phyloP scores from a whole-genome alignment of 2,329 filamentous ascomycete genomes.

The Aspergillus awamori region DNA sequence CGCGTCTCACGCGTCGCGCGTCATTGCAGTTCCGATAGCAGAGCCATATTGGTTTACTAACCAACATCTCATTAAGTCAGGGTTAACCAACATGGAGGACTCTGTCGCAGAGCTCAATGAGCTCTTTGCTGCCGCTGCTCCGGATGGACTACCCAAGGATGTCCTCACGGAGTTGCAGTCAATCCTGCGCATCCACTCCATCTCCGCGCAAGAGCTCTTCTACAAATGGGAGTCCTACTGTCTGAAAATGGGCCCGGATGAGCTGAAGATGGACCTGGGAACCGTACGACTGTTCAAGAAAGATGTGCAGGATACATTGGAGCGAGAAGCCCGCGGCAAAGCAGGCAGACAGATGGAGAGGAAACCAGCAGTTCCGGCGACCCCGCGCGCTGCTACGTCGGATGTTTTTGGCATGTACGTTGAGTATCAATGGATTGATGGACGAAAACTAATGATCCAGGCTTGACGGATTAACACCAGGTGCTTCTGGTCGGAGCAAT shows the following conservation, averaged over 20 bases:
- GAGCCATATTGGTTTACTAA: neutral
- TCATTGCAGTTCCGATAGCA: neutral
- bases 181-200: constrained; percentile 79
- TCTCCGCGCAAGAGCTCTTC: constrained; percentile 83
- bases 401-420: constrained; percentile 83
- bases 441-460: constrained; percentile 36
- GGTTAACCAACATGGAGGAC: constrained; percentile 50
- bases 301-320: constrained; percentile 79
- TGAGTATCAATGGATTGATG: neutral
- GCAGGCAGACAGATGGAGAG: constrained; percentile 63
- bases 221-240: constrained; percentile 99
- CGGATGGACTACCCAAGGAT: constrained; percentile 69
- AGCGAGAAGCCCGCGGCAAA: constrained; percentile 72
- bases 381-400: constrained; percentile 63
- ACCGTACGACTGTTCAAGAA: constrained; percentile 80
- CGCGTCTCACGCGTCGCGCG: neutral
- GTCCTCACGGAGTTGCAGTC: constrained; percentile 80
- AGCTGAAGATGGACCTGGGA: constrained; percentile 70
- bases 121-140: constrained; percentile 60
- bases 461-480: constrained; percentile 64
- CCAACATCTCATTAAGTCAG: neutral
- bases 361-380: constrained; percentile 57
- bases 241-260: constrained; percentile 86
- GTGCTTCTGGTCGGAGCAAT: constrained; percentile 27
- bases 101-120: constrained; percentile 58